Base-by-base conservation (phyloP, 768 basidiomycete genomes). In the Lactarius akahatsu region DNA sequence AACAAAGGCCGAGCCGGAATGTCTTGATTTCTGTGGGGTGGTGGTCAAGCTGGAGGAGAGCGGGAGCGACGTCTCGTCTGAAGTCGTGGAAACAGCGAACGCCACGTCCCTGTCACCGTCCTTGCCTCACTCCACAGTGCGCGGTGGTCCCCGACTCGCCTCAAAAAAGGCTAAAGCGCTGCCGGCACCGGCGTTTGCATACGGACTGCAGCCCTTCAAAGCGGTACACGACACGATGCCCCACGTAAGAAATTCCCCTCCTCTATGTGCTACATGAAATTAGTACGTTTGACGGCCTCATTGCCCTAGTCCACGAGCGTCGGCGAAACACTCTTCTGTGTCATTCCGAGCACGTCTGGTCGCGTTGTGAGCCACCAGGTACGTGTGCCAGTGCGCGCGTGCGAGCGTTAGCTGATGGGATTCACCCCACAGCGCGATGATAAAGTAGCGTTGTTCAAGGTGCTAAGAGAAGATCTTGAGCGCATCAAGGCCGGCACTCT, bases 301-400 rank as follows among this genome's bases (percentile, higher is more conserved):
- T 50, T 38, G 0, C 16, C 18, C 32, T 47, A 63, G 61, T 50
- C 43, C 13, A 11, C 16, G n/a, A 70, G 59, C 13, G 68, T 74
- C 8, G 55, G 64, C 28, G 89, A 90, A 72, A 92, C 90, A 0
- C 72, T 93, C 0, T 85, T 95, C 73, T 94, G 85, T 73, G 87
- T 88, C 2, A 81, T 89, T 38, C 89, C 91, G 0, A 89, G 86
- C 70, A 91, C 91, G 0, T 94, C 91, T 0, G 91, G 87, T 0
- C 80, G 85, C 9, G 90, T 93, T 0, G 85, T 86, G 15, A 77
- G 80, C n/a, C 87, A 89, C 71, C 89, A 91, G 78, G 91, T 89
- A 36, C 63, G 81, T 72, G 15, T 20, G 11, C 36, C 36, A 13
- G 16, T 34, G 30, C 13, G 30, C 3, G 10, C 34, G n/a, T 18